phyloP scores from a whole-genome alignment of 2,329 filamentous ascomycete species.

The Phaeosphaeriaceae sp. region DNA sequence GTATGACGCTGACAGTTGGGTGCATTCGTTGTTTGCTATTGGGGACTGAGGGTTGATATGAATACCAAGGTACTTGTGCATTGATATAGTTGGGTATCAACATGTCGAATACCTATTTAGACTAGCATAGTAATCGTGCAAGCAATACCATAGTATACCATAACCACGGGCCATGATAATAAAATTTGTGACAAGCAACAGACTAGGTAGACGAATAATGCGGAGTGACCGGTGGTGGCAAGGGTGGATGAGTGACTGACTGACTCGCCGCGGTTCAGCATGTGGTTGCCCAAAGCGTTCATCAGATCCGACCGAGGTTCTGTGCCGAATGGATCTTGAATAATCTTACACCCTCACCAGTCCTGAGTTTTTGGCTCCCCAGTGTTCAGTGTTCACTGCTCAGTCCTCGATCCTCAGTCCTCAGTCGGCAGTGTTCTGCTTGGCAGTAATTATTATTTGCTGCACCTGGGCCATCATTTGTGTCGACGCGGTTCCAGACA shows the following conservation, averaged over 20 bases:
- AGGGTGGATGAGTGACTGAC: conserved; percentile 15
- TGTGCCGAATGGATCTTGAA: conserved; percentile 13
- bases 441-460: too few relatives aligned
- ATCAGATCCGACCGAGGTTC: conserved; percentile 30
- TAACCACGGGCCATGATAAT: too few relatives aligned
- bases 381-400: too few relatives aligned
- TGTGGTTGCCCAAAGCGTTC: conserved; percentile 31
- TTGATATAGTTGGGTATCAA: neutral
- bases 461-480: neutral
- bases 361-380: too few relatives aligned
- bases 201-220: neutral
- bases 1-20: conserved; percentile 43
- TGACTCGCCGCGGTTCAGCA: conserved; percentile 23
- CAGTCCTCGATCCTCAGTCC: too few relatives aligned
- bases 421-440: too few relatives aligned
- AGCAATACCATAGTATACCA: too few relatives aligned
- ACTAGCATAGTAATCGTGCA: neutral
- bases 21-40: conserved; percentile 50
- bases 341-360: too few relatives aligned
- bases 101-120: neutral
- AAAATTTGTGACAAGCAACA: too few relatives aligned
- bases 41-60: conserved; percentile 28
- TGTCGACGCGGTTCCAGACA: conserved; percentile 21
- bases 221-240: conserved; percentile 14
- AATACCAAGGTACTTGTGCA: too few relatives aligned